phyloP scores from a whole-genome alignment of 441 rosid species.

The Gossypium trilobum region DNA sequence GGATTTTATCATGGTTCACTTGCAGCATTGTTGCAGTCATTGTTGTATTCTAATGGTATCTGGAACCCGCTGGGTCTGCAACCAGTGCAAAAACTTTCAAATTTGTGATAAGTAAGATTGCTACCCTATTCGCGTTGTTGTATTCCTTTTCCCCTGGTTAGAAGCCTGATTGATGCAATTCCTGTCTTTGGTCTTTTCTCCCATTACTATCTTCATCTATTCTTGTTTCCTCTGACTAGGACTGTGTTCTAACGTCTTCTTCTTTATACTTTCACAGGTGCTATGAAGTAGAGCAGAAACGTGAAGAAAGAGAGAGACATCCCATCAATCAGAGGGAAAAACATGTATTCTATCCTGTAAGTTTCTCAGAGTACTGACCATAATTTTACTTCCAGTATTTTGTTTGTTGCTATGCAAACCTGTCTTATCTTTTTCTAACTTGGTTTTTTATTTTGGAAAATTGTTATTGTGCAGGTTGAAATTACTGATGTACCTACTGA shows the following conservation, averaged over 20 bases:
- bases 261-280: conserved; percentile 44
- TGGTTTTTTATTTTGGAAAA: background rate
- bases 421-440: background rate
- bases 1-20: conserved; percentile 95
- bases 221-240: background rate
- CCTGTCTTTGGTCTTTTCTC: background rate
- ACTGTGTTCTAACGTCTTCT: conserved; percentile 14
- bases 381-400: background rate
- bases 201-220: background rate
- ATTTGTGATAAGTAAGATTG: conserved; percentile 81
- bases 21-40: conserved; percentile 83
- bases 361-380: conserved; percentile 23
- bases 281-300: conserved; percentile 74
- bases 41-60: conserved; percentile 87
- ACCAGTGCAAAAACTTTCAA: conserved; percentile 88
- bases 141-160: background rate
- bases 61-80: conserved; percentile 88
- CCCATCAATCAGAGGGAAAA: conserved; percentile 77
- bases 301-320: conserved; percentile 92
- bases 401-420: background rate
- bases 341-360: conserved; percentile 64
- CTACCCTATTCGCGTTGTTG: conserved; percentile 10
- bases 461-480: conserved; percentile 48
- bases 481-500: conserved; percentile 66
- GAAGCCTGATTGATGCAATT: background rate